These are phyloP conservation scores for Fusarium humuli DNA, from an alignment of 2,329 filamentous ascomycete species.

Conservation along the genomic window DNA sequence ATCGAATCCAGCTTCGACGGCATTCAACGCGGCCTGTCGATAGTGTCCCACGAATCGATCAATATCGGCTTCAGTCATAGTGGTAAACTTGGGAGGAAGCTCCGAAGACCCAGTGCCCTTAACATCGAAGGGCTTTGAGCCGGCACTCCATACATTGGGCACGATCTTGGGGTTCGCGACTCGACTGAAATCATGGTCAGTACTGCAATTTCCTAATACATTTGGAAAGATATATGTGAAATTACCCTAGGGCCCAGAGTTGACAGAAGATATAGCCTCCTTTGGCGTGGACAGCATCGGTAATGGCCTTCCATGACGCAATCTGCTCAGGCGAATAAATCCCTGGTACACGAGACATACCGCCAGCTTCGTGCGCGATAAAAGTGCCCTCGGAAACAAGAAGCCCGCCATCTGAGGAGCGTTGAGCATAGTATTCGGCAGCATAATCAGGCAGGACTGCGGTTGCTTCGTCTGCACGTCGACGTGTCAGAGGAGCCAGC, in stretches of 20 bases:
- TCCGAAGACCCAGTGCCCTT: constrained; percentile 19
- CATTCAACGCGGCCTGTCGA: constrained; percentile 64
- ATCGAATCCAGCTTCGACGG: constrained; percentile 75
- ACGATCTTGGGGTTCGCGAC: constrained; percentile 38
- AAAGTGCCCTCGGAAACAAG: constrained; percentile 61
- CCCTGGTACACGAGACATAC: constrained; percentile 53
- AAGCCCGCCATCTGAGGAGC: constrained; percentile 57
- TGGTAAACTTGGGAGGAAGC: constrained; percentile 52
- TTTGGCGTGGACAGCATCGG: constrained; percentile 72
- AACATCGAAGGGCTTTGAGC: constrained; percentile 25
- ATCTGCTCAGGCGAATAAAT: constrained; percentile 69
- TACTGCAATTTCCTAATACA: too few relatives aligned
- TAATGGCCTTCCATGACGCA: constrained; percentile 69
- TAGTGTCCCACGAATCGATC: constrained; percentile 70
- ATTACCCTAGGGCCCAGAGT: constrained; percentile 71
- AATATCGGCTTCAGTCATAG: constrained; percentile 74
- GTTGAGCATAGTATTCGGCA: constrained; percentile 62
- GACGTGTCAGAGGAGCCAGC: constrained; percentile 69
- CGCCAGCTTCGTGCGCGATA: constrained; percentile 50
- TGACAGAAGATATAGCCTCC: constrained; percentile 71
- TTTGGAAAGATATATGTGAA: constrained; percentile 56
- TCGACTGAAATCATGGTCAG: constrained; percentile 28
- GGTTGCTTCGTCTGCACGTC: constrained; percentile 57
- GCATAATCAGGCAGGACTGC: constrained; percentile 41
- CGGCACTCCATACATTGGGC: constrained; percentile 33